Conservation (phyloP, 2,329 filamentous ascomycete species). For the Fusarium camptoceras region DNA sequence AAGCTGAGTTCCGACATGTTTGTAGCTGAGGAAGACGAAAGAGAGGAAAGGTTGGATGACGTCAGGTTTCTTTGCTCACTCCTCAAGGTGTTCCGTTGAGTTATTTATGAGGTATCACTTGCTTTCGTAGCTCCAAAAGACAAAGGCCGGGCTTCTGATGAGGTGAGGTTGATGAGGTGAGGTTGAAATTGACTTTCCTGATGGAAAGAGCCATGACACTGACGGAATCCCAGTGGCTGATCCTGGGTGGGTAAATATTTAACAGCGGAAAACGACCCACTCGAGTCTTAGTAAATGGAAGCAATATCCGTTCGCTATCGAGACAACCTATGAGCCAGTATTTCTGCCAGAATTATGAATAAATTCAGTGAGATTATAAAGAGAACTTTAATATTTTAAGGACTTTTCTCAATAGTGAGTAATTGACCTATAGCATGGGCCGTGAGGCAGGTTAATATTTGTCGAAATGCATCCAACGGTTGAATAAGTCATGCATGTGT, state of each 20-base stretch:
- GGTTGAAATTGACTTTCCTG: slow-evolving; percentile 37
- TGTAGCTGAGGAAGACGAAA: not conserved
- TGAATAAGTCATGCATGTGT: not conserved
- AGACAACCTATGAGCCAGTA: not conserved
- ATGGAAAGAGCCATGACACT: slow-evolving; percentile 12
- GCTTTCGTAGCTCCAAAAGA: not conserved
- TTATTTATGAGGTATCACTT: not conserved
- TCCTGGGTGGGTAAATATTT: not conserved
- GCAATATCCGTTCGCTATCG: not conserved
- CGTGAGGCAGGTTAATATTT: too few species aligned
- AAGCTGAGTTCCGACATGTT: slow-evolving; percentile 54
- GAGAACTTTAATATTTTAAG: too few species aligned
- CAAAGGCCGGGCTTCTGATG: not conserved
- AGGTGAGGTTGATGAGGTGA: slow-evolving; percentile 11
- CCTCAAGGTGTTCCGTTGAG: not conserved
- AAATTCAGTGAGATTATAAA: too few species aligned
- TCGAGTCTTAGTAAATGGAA: not conserved
- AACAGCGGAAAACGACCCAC: slow-evolving; percentile 26
- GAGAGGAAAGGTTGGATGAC: not conserved
- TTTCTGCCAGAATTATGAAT: too few species aligned
- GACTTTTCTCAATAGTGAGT: not conserved
- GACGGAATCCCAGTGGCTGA: slow-evolving; percentile 10
- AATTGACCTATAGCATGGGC: not conserved
- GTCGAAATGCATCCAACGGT: too few species aligned
- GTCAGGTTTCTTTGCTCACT: not conserved